These are phyloP conservation scores for Phyllosticta ampelicida DNA, from an alignment of 2,329 filamentous ascomycete species.

Conservation along the genomic window DNA sequence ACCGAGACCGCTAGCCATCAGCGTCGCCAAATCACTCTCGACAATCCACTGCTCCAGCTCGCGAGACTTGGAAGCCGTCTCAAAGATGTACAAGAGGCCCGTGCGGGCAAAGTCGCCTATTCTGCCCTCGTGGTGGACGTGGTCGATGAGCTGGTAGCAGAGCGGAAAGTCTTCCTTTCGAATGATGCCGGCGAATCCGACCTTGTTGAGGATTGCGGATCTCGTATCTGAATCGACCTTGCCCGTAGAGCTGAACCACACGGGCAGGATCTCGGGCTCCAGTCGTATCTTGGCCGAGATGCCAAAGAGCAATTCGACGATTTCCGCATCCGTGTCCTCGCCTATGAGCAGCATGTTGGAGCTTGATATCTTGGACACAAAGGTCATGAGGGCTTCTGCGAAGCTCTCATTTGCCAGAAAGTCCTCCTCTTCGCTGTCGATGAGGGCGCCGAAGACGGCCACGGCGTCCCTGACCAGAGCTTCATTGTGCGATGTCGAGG, in stretches of 20 bases:
- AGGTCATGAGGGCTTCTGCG: slow-evolving; percentile 74
- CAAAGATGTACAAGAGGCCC: slow-evolving; percentile 88
- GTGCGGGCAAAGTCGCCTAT: slow-evolving; percentile 94
- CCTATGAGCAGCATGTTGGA: slow-evolving; percentile 62
- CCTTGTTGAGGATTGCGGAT: slow-evolving; percentile 39
- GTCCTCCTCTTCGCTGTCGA: slow-evolving; percentile 93
- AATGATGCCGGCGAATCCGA: slow-evolving; percentile 71
- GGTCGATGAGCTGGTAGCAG: slow-evolving; percentile 92
- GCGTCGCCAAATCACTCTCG: slow-evolving; percentile 86
- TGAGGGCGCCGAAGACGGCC: slow-evolving; percentile 76
- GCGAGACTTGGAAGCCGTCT: slow-evolving; percentile 74
- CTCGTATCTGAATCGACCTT: slow-evolving; percentile 27
- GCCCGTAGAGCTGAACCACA: slow-evolving; percentile 68
- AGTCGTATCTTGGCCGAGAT: slow-evolving; percentile 93
- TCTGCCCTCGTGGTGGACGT: slow-evolving; percentile 90
- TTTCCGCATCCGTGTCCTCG: slow-evolving; percentile 71
- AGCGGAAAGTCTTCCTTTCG: slow-evolving; percentile 88
- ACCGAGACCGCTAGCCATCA: slow-evolving; percentile 93
- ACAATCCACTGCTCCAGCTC: slow-evolving; percentile 92
- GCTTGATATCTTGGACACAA: slow-evolving; percentile 69
- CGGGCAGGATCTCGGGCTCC: slow-evolving; percentile 72
- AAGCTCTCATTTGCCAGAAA: slow-evolving; percentile 83
- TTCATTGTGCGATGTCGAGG: slow-evolving; percentile 72
- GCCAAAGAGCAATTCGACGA: slow-evolving; percentile 90
- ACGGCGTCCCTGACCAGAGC: slow-evolving; percentile 77